Evolutionary conservation across 352 stramenopile genomes (phyloP).

Genomic region (Phytophthora multivora): DNA sequence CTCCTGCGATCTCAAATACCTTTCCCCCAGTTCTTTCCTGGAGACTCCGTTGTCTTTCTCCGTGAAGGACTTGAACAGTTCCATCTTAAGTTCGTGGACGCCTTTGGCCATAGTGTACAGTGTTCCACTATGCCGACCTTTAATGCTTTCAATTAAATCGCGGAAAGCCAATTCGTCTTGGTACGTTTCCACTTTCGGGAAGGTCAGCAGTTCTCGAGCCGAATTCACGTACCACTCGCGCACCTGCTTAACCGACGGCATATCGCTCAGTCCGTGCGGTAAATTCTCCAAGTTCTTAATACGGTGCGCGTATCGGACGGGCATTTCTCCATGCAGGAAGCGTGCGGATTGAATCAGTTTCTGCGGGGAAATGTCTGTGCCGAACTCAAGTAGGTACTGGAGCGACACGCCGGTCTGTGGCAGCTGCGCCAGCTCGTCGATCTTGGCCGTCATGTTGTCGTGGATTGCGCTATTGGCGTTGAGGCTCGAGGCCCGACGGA

Average conservation of each 20-base stretch:
- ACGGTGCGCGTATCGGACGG: constrained; percentile 97
- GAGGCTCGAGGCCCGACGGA: constrained; percentile 19
- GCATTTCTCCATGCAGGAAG: constrained; percentile 98
- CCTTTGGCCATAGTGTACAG: constrained; percentile 99
- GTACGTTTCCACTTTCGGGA: constrained; percentile 84
- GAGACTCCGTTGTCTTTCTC: constrained; percentile 40
- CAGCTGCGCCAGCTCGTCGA: constrained; percentile 71
- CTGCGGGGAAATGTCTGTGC: constrained; percentile 75
- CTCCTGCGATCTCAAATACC: constrained; percentile 78
- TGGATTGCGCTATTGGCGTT: constrained; percentile 13
- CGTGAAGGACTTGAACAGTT: constrained; percentile 78
- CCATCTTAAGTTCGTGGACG: constrained; percentile 96
- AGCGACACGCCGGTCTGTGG: constrained; percentile 88
- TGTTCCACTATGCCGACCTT: constrained; percentile 96
- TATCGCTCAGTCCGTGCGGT: constrained; percentile 94
- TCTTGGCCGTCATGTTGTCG: constrained; percentile 64
- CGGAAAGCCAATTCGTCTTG: constrained; percentile 93
- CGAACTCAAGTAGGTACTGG: constrained; percentile 90
- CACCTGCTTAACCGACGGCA: constrained; percentile 94
- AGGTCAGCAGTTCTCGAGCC: constrained; percentile 93
- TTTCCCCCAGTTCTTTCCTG: constrained; percentile 63
- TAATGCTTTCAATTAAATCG: constrained; percentile 96
- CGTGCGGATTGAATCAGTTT: constrained; percentile 93
- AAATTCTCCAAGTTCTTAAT: constrained; percentile 95
- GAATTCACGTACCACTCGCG: constrained; percentile 97